Evolutionary conservation across 202 grass and related monocot species (phyloP), one percentile per base, ranked within the genome.

Genomic region (Carex sylvatica): DNA sequence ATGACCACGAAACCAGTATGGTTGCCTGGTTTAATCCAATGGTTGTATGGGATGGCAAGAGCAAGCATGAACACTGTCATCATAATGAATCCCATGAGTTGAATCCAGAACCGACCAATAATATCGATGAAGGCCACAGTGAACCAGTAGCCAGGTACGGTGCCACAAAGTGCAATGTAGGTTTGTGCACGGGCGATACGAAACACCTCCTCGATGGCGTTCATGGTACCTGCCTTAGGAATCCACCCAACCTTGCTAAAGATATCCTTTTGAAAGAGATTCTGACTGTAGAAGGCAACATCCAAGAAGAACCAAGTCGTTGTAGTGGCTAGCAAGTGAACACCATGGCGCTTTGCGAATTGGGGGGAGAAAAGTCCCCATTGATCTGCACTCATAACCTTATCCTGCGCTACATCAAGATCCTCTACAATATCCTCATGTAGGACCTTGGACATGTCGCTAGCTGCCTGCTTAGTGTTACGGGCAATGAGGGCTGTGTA

Each of bases 221-320:
- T 94, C 94, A 97, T 97, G 42, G 91, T 97, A 2, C 2, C 77
- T 0, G 91, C 88, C 38, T 40, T 40, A 7, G 38, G 93, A 55
- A 97, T 97, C 91, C 93, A 97, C 0, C 87, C 87, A 30, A 93
- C 82, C 59, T 90, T 89, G 58, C 70, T 22, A 74, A 92, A 95
- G 70, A 91, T 95, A 70, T 95, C 90, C 86, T 95, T 95, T 49
- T 95, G 93, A 69, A 92, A 95, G 49, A 95, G 90, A 72, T 92
- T 92, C 86, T 95, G 88, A 83, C 93, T 95, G 84, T 95, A 95
- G 79, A 87, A 95, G 3, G 90, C 90, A 20, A 95, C 33, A 82
- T 95, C 93, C 56, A 95, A 80, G 0, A 95, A 83, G 85, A 95
- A 95, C 86, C 93, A 95, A 5, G 94, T 97, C 52, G 42, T 86